Conservation (phyloP, 192 early-diverging fungal genomes). For the Chytriomyces sp. region DNA sequence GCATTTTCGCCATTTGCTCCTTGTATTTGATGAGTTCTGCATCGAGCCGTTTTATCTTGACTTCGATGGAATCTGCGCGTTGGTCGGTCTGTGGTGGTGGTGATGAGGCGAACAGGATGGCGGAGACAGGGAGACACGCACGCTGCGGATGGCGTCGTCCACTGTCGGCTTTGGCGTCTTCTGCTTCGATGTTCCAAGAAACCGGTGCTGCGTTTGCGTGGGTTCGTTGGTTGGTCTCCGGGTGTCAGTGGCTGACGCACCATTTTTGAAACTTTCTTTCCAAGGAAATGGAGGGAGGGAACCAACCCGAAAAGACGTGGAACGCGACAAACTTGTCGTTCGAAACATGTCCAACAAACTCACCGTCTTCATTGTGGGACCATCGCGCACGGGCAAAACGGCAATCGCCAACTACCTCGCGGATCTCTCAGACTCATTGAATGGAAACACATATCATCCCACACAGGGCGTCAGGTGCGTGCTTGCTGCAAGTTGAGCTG, state of each 20-base stretch:
- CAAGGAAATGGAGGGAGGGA: not conserved
- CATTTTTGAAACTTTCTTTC: not conserved
- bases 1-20: constrained; percentile 94
- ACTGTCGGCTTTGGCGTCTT: constrained; percentile 85
- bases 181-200: constrained; percentile 86
- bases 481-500: not conserved
- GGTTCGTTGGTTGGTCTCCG: not conserved
- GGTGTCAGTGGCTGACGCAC: not conserved
- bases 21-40: constrained; percentile 87
- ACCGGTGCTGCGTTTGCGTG: constrained; percentile 70
- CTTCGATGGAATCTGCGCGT: constrained; percentile 84
- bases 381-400: constrained; percentile 47
- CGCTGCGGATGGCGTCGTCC: constrained; percentile 78
- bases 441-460: constrained; percentile 42
- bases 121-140: constrained; percentile 35
- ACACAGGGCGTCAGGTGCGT: constrained; percentile 49
- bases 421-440: constrained; percentile 44
- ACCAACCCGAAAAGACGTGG: too few relatives aligned
- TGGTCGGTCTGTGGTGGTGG: constrained; percentile 69
- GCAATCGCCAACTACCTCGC: constrained; percentile 47
- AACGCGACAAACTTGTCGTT: too few relatives aligned
- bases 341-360: constrained; percentile 35
- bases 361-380: constrained; percentile 46
- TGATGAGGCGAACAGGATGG: too few relatives aligned
- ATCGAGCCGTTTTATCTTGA: constrained; percentile 93